Evolutionary conservation across 2,329 filamentous ascomycete genomes (phyloP).

Genomic region (Pseudogymnoascus sp.): DNA sequence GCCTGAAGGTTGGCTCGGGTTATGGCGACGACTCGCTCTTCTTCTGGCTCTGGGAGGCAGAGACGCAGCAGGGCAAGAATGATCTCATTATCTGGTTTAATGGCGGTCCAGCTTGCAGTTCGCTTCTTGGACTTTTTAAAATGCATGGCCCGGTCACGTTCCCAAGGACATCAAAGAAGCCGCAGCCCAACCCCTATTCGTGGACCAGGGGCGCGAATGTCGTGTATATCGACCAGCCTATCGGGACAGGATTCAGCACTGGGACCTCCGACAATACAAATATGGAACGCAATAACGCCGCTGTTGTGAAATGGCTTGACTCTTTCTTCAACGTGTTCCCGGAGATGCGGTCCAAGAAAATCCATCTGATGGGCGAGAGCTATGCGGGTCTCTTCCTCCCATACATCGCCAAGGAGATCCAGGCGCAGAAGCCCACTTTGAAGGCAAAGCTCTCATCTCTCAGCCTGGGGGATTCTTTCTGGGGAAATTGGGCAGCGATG

Average conservation of each 20-base stretch:
- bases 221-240: constrained; percentile 27
- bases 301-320: constrained; percentile 5
- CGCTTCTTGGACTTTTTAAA: constrained; percentile 10
- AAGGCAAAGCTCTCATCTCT: background rate
- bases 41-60: constrained; percentile 13
- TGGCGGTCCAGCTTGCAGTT: constrained; percentile 10
- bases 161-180: constrained; percentile 10
- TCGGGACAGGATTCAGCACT: constrained; percentile 26
- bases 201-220: constrained; percentile 27
- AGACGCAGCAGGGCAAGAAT: background rate
- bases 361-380: constrained; percentile 13
- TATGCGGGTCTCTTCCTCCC: constrained; percentile 10
- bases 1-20: background rate
- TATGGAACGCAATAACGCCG: background rate
- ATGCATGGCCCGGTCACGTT: constrained; percentile 10
- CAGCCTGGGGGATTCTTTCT: background rate
- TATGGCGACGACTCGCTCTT: constrained; percentile 8
- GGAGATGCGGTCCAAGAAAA: background rate
- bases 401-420: constrained; percentile 9
- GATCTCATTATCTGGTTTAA: constrained; percentile 13
- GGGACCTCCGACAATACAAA: constrained; percentile 12
- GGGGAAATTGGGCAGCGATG: constrained; percentile 8
- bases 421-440: background rate
- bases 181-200: constrained; percentile 24
- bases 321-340: constrained; percentile 10